Evolutionary conservation across 495 filamentous ascomycete genomes (phyloP).

Genomic region (Beverwykella pulmonaria): DNA sequence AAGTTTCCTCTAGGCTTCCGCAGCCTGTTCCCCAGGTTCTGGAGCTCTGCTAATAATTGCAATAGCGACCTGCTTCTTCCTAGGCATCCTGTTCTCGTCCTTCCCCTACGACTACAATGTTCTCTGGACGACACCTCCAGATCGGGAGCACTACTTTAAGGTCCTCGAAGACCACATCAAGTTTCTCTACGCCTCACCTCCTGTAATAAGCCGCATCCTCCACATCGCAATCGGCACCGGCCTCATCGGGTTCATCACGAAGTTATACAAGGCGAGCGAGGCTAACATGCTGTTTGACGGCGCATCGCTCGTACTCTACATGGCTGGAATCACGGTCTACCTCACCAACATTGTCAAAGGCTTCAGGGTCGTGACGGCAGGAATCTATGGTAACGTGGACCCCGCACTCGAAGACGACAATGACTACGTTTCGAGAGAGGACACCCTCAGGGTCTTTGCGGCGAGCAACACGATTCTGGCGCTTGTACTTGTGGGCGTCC

Average conservation of each 20-base stretch:
- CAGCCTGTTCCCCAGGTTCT: background rate
- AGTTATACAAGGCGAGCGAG: slow-evolving; percentile 89
- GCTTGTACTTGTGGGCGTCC: slow-evolving; percentile 83
- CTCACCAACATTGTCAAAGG: slow-evolving; percentile 94
- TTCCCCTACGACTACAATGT: slow-evolving; percentile 98
- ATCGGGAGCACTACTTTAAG: slow-evolving; percentile 63
- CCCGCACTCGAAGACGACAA: slow-evolving; percentile 56
- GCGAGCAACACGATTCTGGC: slow-evolving; percentile 96
- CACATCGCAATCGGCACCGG: slow-evolving; percentile 90
- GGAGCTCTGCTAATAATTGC: slow-evolving; percentile 16
- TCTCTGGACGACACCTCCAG: slow-evolving; percentile 74
- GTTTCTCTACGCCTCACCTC: slow-evolving; percentile 83
- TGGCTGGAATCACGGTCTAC: slow-evolving; percentile 89
- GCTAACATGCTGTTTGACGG: slow-evolving; percentile 97
- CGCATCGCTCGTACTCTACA: slow-evolving; percentile 84
- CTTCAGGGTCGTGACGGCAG: slow-evolving; percentile 71
- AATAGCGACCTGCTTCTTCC: slow-evolving; percentile 88
- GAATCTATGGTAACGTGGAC: slow-evolving; percentile 45
- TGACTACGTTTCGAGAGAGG: slow-evolving; percentile 68
- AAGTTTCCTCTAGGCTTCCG: slow-evolving; percentile 45
- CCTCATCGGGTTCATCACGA: slow-evolving; percentile 84
- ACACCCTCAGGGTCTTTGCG: slow-evolving; percentile 85
- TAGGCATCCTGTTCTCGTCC: slow-evolving; percentile 94
- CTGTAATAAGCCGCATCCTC: slow-evolving; percentile 87
- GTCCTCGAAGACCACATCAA: slow-evolving; percentile 83